Conservation (phyloP, 768 basidiomycete genomes). For the Daedaleopsis sinensis region DNA sequence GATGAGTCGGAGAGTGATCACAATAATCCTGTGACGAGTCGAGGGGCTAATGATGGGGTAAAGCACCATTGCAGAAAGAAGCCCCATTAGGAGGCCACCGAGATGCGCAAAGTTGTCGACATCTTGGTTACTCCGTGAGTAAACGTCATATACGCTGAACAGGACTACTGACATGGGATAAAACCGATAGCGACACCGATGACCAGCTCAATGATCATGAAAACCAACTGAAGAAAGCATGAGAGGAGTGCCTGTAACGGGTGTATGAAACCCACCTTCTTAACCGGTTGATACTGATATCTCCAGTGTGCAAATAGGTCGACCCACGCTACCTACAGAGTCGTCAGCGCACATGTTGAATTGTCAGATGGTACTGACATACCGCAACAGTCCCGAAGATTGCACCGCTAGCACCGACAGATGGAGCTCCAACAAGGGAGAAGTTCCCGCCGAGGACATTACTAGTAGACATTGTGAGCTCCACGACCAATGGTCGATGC, state of each 20-base stretch:
- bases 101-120: conserved; percentile 95
- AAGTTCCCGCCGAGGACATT: conserved; percentile 95
- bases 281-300: conserved; percentile 79
- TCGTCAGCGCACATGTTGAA: background rate
- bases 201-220: conserved; percentile 85
- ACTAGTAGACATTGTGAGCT: conserved; percentile 37
- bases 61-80: conserved; percentile 80
- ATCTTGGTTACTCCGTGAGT: conserved; percentile 41
- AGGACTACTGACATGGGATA: conserved; percentile 66
- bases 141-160: background rate
- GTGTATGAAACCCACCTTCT: conserved; percentile 45
- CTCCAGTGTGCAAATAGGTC: conserved; percentile 93
- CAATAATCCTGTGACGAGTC: conserved; percentile 68
- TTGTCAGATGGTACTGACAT: conserved; percentile 22
- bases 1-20: conserved; percentile 71
- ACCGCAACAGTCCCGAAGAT: conserved; percentile 88
- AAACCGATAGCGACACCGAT: conserved; percentile 86
- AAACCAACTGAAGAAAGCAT: conserved; percentile 46
- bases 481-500: background rate
- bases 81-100: conserved; percentile 83
- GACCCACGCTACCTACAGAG: conserved; percentile 70
- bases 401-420: conserved; percentile 91
- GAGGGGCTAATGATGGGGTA: conserved; percentile 89
- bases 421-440: conserved; percentile 83
- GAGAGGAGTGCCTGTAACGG: background rate